Conservation (phyloP, 2,329 filamentous ascomycete genomes). For the Aspergillus fijiensis region DNA sequence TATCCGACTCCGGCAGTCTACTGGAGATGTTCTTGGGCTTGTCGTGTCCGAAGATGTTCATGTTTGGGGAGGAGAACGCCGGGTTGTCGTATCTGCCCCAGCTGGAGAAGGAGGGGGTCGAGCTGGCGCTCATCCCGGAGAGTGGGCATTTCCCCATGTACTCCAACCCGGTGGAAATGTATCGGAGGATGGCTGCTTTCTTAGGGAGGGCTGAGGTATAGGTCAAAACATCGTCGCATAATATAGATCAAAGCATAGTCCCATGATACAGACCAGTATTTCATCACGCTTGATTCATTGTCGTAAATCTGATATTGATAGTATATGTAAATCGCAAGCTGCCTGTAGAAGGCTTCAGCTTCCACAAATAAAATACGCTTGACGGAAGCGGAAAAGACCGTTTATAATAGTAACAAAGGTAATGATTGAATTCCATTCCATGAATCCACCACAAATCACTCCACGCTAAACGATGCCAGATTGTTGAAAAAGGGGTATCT, state of each 20-base stretch:
- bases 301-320: no score
- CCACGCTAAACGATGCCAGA: background rate
- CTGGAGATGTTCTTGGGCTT: background rate
- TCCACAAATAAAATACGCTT: no score
- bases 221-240: no score
- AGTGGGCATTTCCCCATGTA: slow-evolving; percentile 31
- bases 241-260: no score
- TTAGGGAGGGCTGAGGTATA: no score
- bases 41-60: slow-evolving; percentile 1
- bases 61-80: background rate
- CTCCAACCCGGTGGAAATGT: slow-evolving; percentile 30
- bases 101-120: slow-evolving; percentile 13
- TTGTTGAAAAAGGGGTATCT: background rate
- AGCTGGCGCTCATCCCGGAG: slow-evolving; percentile 23
- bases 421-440: no score
- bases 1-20: background rate
- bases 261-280: no score
- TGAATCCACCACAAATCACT: background rate
- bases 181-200: slow-evolving; percentile 13
- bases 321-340: no score
- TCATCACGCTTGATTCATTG: no score
- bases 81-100: background rate
- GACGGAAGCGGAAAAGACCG: no score
- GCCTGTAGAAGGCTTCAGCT: no score
- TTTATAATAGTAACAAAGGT: no score